Conservation (phyloP, 2,329 filamentous ascomycete species). For the Didymella segeticola region DNA sequence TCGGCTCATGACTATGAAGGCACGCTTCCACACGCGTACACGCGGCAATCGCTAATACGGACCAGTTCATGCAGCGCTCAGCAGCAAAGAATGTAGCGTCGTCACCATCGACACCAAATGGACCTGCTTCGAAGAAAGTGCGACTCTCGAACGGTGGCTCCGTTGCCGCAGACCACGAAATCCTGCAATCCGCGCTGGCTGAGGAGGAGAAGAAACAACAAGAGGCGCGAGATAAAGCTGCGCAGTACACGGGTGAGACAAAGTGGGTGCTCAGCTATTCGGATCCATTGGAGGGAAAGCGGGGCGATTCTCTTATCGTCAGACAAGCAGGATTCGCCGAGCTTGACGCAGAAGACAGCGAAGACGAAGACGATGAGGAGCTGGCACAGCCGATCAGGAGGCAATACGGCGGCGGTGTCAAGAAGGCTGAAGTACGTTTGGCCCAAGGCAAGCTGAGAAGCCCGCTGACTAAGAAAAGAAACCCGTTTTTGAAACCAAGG, state of each 20-base stretch:
- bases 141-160: constrained; percentile 58
- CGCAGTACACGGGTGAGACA: constrained; percentile 70
- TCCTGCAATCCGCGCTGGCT: constrained; percentile 68
- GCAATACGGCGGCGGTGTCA: constrained; percentile 60
- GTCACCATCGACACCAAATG: constrained; percentile 57
- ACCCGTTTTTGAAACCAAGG: constrained; percentile 26
- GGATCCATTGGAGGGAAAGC: constrained; percentile 50
- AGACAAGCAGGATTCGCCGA: constrained; percentile 67
- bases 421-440: constrained; percentile 31
- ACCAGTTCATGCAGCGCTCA: constrained; percentile 87
- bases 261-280: constrained; percentile 75
- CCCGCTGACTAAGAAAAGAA: constrained; percentile 30
- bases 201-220: constrained; percentile 72
- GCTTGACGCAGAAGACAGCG: constrained; percentile 53
- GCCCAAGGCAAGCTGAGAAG: constrained; percentile 1
- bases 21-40: constrained; percentile 27
- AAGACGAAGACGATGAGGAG: constrained; percentile 45
- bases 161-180: constrained; percentile 59
- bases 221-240: constrained; percentile 64
- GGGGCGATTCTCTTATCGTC: constrained; percentile 55
- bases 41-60: constrained; percentile 16
- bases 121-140: constrained; percentile 68
- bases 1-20: constrained; percentile 89
- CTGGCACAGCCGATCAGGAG: constrained; percentile 47
- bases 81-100: constrained; percentile 64